These are phyloP conservation scores for Metschnikowia lachancei DNA, from an alignment of 805 yeast genomes.

Conservation along the genomic window DNA sequence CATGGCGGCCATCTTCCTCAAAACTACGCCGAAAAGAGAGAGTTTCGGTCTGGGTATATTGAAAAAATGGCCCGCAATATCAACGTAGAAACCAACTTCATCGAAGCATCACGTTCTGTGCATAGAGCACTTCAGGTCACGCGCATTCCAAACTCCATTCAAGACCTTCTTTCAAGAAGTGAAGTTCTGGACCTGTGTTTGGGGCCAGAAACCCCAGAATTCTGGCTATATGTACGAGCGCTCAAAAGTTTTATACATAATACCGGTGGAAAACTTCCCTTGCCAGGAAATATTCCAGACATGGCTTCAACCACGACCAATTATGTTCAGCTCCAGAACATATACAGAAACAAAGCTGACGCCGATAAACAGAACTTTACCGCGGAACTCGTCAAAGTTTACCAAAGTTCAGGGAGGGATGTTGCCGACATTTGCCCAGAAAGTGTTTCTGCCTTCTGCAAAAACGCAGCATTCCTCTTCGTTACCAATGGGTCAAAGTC, in stretches of 20 bases:
- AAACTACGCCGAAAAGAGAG: slow-evolving; percentile 40
- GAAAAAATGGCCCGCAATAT: slow-evolving; percentile 42
- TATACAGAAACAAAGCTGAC: slow-evolving; percentile 57
- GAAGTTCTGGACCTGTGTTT: slow-evolving; percentile 11
- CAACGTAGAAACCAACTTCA: slow-evolving; percentile 49
- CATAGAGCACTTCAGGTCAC: slow-evolving; percentile 40
- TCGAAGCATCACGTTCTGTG: slow-evolving; percentile 36
- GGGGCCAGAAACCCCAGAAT: slow-evolving; percentile 32
- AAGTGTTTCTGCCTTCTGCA: slow-evolving; percentile 52
- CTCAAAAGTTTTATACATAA: slow-evolving; percentile 46
- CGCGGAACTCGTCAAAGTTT: slow-evolving; percentile 28
- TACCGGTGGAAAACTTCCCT: slow-evolving; percentile 51
- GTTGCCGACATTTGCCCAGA: slow-evolving; percentile 31
- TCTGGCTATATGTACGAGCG: slow-evolving; percentile 64
- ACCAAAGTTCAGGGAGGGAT: slow-evolving; percentile 27
- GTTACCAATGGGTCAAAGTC: slow-evolving; percentile 47
- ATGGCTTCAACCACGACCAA: slow-evolving; percentile 75
- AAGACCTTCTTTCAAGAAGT: slow-evolving; percentile 19
- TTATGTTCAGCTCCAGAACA: slow-evolving; percentile 54
- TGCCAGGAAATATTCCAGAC: slow-evolving; percentile 77
- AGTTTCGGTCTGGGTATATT: slow-evolving; percentile 35
- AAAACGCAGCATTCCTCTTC: slow-evolving; percentile 53
- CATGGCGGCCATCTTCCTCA: slow-evolving; percentile 33
- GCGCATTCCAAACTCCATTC: slow-evolving; percentile 30
- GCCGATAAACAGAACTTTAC: slow-evolving; percentile 46